Percentiles rank a stretch among this genome's conserved stretches.
Conservation (phyloP, 75 land plant species). For the Pinus tabuliformis region DNA sequence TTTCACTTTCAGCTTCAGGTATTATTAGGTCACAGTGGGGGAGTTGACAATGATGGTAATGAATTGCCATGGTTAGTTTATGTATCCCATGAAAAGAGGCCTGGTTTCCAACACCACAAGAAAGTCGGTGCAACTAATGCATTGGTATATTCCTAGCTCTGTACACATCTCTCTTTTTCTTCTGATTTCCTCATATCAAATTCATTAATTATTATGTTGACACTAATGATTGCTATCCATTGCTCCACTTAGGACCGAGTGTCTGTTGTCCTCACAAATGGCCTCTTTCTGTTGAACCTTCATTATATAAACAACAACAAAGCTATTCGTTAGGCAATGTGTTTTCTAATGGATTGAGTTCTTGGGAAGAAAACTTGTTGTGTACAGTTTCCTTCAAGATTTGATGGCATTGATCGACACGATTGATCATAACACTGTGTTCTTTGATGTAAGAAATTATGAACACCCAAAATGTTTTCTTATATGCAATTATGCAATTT, state of each 20-base stretch:
- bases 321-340: conserved; percentile 82
- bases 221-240: too few relatives aligned
- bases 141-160: conserved; percentile 35
- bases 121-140: conserved; percentile 95
- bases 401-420: conserved; percentile 82
- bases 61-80: conserved; percentile 79
- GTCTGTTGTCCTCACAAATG: conserved; percentile 80
- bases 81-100: conserved; percentile 89
- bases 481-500: neutral
- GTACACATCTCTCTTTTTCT: neutral
- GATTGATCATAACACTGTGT: conserved; percentile 88
- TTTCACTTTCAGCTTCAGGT: conserved; percentile 38
- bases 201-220: conserved; percentile 4
- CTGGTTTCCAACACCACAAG: conserved; percentile 86
- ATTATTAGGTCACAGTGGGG: conserved; percentile 80
- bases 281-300: conserved; percentile 72
- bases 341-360: conserved; percentile 86
- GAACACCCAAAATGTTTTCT: neutral
- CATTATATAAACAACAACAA: conserved; percentile 90
- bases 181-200: neutral
- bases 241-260: conserved; percentile 56
- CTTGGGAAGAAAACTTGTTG: conserved; percentile 72
- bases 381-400: conserved; percentile 82
- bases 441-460: conserved; percentile 65
- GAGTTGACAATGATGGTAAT: conserved; percentile 81